These are phyloP conservation scores for Fusarium pilosicola DNA, from an alignment of 2,329 filamentous ascomycete species.

Conservation along the genomic window DNA sequence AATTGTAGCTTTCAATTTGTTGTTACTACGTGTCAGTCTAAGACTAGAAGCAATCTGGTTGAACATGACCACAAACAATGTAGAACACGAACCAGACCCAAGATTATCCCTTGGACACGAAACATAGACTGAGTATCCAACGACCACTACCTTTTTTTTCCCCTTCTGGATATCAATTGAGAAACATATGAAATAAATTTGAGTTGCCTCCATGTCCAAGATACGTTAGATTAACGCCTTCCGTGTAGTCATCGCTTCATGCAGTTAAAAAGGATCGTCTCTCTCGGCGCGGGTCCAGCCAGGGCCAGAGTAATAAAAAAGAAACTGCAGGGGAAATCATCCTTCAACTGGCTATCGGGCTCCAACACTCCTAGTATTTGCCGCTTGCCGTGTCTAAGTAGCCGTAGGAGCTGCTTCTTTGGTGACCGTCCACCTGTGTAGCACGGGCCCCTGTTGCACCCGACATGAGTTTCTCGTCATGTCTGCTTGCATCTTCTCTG, in stretches of 20 bases:
- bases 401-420: constrained; percentile 50
- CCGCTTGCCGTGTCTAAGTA: constrained; percentile 45
- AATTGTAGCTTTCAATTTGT: constrained; percentile 23
- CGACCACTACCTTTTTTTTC: not conserved
- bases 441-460: constrained; percentile 38
- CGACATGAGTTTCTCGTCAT: constrained; percentile 46
- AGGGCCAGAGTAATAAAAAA: constrained; percentile 37
- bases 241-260: constrained; percentile 29
- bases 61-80: constrained; percentile 36
- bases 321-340: constrained; percentile 26
- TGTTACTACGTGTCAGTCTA: constrained; percentile 35
- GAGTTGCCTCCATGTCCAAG: constrained; percentile 34
- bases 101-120: constrained; percentile 1
- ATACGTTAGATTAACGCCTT: constrained; percentile 26
- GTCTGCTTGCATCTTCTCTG: constrained; percentile 18
- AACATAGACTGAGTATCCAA: constrained; percentile 7
- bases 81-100: constrained; percentile 14
- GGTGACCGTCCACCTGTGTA: constrained; percentile 44
- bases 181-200: constrained; percentile 28
- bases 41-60: constrained; percentile 33
- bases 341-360: constrained; percentile 24
- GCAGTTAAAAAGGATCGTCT: constrained; percentile 38
- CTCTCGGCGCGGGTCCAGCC: constrained; percentile 43
- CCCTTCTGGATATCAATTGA: constrained; percentile 14
- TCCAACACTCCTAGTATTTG: constrained; percentile 40